A percentile compares a stretch with the other conserved stretches of the same genome.
Conservation (phyloP, 1,139 yeast genomes). For the Wickerhamiella infanticola region DNA sequence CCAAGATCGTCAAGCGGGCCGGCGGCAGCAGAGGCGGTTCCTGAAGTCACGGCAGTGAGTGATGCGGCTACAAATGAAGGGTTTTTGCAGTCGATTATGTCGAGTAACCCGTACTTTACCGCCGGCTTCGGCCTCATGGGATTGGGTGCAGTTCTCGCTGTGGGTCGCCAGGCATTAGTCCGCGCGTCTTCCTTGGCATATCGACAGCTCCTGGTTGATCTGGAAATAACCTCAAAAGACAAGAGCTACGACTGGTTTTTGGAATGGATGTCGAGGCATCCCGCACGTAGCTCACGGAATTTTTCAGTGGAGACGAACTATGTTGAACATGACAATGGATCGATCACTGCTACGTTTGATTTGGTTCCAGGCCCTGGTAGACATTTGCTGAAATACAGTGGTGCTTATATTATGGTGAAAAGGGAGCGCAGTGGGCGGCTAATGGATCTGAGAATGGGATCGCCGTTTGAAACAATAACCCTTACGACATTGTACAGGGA, state of each 20-base stretch:
- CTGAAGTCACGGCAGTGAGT: background rate
- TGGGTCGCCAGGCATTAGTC: constrained; percentile 55
- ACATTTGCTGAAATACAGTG: constrained; percentile 70
- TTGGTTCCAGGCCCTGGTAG: constrained; percentile 98
- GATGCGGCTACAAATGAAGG: too few species aligned
- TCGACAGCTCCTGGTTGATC: constrained; percentile 73
- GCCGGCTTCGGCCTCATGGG: constrained; percentile 96
- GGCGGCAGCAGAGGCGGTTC: background rate
- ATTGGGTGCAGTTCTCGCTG: constrained; percentile 71
- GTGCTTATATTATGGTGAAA: constrained; percentile 77
- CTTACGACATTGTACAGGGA: constrained; percentile 81
- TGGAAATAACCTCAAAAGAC: constrained; percentile 88
- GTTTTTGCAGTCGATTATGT: constrained; percentile 27
- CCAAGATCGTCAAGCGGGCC: background rate
- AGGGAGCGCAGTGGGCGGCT: constrained; percentile 83
- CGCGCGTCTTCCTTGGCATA: constrained; percentile 54
- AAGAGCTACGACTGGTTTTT: constrained; percentile 89
- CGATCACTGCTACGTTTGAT: constrained; percentile 72
- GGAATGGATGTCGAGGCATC: constrained; percentile 87
- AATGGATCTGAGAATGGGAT: constrained; percentile 78
- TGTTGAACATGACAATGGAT: constrained; percentile 85
- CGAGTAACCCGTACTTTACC: constrained; percentile 81
- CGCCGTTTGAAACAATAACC: constrained; percentile 92
- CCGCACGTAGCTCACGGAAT: constrained; percentile 57
- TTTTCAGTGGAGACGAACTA: constrained; percentile 78